Conservation (phyloP, 345 rosid species). For the Eucalyptus erythrocorys region DNA sequence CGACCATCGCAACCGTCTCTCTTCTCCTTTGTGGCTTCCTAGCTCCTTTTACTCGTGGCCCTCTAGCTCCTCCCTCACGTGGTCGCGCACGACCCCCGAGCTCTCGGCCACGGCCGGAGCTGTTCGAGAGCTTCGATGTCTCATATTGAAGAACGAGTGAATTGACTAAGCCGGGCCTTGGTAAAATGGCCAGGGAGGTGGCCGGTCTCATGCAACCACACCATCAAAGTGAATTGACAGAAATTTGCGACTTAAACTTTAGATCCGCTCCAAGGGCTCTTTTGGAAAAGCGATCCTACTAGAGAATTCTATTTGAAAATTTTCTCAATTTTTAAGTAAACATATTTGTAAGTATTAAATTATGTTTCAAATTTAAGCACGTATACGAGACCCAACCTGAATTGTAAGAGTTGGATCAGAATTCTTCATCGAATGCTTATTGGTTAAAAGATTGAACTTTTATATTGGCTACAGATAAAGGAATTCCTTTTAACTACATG, state of each 20-base stretch:
- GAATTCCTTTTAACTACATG: no score
- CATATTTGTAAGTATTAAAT: background rate
- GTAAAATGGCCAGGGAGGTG: background rate
- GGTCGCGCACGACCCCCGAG: background rate
- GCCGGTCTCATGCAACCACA: background rate
- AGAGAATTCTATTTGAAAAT: background rate
- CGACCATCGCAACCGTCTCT: no score
- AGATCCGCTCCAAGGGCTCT: background rate
- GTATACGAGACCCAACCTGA: background rate
- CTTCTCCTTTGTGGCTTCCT: background rate
- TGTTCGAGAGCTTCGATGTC: background rate
- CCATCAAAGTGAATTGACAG: background rate
- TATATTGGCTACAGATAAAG: no score
- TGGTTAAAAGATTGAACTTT: background rate
- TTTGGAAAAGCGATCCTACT: background rate
- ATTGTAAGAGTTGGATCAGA: background rate
- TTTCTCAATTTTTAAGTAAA: background rate
- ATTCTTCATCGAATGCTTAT: background rate
- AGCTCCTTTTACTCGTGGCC: background rate
- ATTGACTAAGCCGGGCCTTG: background rate
- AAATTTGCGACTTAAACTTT: background rate
- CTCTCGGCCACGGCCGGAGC: background rate
- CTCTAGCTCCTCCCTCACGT: background rate
- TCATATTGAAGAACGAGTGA: background rate
- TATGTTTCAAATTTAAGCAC: no score